Percentiles rank a stretch among this genome's conserved stretches.
Evolutionary conservation across 140 eudicot genomes (phyloP).

Genomic region (Stevia rebaudiana): DNA sequence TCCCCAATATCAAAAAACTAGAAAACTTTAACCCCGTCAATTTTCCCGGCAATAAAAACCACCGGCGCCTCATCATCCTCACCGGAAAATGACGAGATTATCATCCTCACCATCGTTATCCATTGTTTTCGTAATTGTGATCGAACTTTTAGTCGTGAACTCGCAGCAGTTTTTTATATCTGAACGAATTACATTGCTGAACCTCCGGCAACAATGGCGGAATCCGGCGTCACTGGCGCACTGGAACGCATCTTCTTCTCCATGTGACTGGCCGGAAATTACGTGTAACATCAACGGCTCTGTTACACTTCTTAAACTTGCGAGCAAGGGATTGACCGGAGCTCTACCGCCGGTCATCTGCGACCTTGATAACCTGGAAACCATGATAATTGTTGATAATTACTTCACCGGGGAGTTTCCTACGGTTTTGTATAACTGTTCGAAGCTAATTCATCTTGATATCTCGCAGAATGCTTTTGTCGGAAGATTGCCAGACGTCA

Average conservation of each 20-base stretch:
- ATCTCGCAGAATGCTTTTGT: constrained; percentile 50
- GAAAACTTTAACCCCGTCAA: constrained; percentile 1
- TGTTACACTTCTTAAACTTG: constrained; percentile 31
- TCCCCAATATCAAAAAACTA: neutral
- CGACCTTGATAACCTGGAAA: constrained; percentile 36
- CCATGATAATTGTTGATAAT: constrained; percentile 34
- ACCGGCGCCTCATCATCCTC: constrained; percentile 10
- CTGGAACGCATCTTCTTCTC: constrained; percentile 60
- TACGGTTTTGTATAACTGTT: constrained; percentile 41
- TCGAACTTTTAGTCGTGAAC: constrained; percentile 26
- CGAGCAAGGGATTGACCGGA: constrained; percentile 26
- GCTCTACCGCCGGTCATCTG: constrained; percentile 48
- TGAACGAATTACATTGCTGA: constrained; percentile 41
- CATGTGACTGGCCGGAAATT: constrained; percentile 67
- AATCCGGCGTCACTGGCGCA: constrained; percentile 35
- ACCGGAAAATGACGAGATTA: constrained; percentile 10
- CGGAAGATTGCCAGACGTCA: constrained; percentile 48
- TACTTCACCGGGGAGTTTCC: constrained; percentile 58
- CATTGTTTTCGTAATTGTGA: constrained; percentile 13
- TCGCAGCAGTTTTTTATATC: constrained; percentile 38
- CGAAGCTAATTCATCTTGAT: constrained; percentile 43
- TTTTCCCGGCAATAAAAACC: constrained; percentile 18
- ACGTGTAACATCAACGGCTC: constrained; percentile 38
- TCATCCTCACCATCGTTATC: constrained; percentile 2
- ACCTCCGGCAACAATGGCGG: constrained; percentile 45